Base-by-base conservation (phyloP, 306 rosid species). In the Corylus heterophylla region DNA sequence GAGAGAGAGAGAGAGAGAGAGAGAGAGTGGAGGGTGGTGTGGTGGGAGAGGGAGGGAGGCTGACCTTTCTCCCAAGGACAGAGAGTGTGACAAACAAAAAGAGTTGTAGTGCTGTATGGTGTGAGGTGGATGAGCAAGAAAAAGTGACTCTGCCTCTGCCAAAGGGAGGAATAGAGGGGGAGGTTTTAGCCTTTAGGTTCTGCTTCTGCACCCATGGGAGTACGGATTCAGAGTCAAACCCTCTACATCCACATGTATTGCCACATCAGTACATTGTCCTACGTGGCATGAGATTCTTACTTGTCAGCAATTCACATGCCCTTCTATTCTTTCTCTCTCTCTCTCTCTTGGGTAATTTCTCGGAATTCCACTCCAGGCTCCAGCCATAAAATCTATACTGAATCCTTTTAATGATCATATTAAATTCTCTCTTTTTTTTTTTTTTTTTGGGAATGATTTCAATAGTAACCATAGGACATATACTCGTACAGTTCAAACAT, bases 151-250 rank as follows among this genome's bases (percentile, higher is more conserved):
- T 22, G 67, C 67, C 25, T 42, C 7, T 42, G 45, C 45, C 7
- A 50, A 25, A 27, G 67, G 12, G 16, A 7, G 16, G 37, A 35
- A 64, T 31, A 35, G 70, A 35, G 45, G 48, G n/a, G 70, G 70
- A 64, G 70, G 48, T 35, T 64, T 64, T 39, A 35, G 4, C 48
- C 70, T 35, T 13, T 16, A 31, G 47, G 11, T 3, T 63, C 45
- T 63, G 71, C 11, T 3, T 63, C 45, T 63, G 71, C 27, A 66
- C 27, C 27, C 27, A 9, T 37, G 54, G 66, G 12, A 7, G 75
- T 85, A 74, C 83, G 80, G 71, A 62, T 37, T 55, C 61, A 54
- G 59, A 72, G 88, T 74, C 76, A 74, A 74, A 71, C 47, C 17
- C 13, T 22, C 35, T 17, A 17, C 59, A 22, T 56, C 80, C 79